phyloP scores from a whole-genome alignment of 2,329 filamentous ascomycete species.

The Fusarium sp. region DNA sequence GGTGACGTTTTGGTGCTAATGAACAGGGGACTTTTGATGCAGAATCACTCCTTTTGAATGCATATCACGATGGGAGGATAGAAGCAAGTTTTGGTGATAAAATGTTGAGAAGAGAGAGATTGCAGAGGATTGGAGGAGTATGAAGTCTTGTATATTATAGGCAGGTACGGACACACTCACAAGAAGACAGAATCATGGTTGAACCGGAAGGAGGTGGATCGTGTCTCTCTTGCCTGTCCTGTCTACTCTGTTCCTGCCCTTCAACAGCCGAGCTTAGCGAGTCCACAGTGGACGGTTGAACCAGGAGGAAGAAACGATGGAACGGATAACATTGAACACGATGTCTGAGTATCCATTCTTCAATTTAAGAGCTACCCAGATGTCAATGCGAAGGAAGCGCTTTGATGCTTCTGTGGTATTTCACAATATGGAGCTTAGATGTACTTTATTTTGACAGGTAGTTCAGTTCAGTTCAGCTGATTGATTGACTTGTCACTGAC shows the following conservation, averaged over 20 bases:
- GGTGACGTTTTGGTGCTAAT: slow-evolving; percentile 34
- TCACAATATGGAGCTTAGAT: neutral
- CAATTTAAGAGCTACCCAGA: neutral
- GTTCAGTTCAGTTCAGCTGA: neutral
- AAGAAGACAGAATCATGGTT: neutral
- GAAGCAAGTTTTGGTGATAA: neutral
- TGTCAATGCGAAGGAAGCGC: neutral
- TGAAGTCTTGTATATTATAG: neutral
- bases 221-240: slow-evolving; percentile 21
- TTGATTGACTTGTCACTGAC: neutral
- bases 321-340: slow-evolving; percentile 19
- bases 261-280: slow-evolving; percentile 23
- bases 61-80: neutral
- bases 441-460: neutral
- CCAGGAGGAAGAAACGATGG: slow-evolving; percentile 26
- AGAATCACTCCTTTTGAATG: slow-evolving; percentile 3
- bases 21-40: slow-evolving; percentile 19
- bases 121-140: neutral
- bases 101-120: neutral
- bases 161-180: neutral
- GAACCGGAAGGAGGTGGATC: slow-evolving; percentile 21
- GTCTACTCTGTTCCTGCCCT: neutral
- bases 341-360: slow-evolving; percentile 1
- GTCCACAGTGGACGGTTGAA: slow-evolving; percentile 23
- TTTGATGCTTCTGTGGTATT: neutral